phyloP scores from a whole-genome alignment of 345 rosid species.

The Ceriops zippeliana region DNA sequence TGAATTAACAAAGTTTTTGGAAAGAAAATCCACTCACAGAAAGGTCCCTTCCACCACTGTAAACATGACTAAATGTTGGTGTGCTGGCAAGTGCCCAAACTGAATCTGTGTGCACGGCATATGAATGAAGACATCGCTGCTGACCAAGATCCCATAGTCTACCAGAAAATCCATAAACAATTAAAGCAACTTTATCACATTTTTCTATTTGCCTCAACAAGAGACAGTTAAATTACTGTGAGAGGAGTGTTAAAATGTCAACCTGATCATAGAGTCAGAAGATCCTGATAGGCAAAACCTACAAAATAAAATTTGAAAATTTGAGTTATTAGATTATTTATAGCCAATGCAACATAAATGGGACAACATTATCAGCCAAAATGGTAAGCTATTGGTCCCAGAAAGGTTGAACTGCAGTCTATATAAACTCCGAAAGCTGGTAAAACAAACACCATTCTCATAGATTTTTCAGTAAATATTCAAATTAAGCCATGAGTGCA shows the following conservation, averaged over 20 bases:
- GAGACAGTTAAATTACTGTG: background rate
- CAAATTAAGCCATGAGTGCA: too few species aligned
- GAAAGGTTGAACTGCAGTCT: background rate
- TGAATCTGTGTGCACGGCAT: constrained; percentile 99
- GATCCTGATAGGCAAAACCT: constrained; percentile 99
- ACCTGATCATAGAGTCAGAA: constrained; percentile 99
- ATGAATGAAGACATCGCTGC: constrained; percentile 97
- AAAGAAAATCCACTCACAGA: constrained; percentile 61
- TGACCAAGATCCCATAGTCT: constrained; percentile 99
- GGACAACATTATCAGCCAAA: background rate
- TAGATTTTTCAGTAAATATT: background rate
- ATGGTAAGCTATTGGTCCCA: background rate
- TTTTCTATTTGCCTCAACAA: background rate
- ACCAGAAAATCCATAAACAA: constrained; percentile 26
- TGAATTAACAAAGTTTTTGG: background rate
- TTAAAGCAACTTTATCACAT: background rate
- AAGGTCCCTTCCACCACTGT: constrained; percentile 98
- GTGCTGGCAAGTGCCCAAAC: constrained; percentile 99
- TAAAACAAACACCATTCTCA: constrained; percentile 1
- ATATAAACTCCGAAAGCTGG: background rate
- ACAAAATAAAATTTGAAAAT: constrained; percentile 26
- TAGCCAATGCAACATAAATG: background rate
- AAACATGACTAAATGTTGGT: constrained; percentile 90
- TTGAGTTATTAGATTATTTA: background rate
- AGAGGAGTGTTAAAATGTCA: constrained; percentile 12